phyloP scores from a whole-genome alignment of 192 early-diverging fungal genomes.

The Rhizophagus prolifer region DNA sequence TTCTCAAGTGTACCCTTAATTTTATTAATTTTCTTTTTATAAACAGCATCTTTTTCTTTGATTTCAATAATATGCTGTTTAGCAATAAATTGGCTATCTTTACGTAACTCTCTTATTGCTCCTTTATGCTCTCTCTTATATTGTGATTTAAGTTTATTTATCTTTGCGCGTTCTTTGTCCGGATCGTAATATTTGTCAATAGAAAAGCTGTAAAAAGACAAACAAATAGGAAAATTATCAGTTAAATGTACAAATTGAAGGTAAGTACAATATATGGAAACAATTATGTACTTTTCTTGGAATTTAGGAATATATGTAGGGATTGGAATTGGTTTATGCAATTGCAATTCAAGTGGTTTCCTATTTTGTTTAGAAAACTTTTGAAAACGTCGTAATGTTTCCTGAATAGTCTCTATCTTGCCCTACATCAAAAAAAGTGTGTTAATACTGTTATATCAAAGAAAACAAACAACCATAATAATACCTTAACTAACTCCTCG shows the following conservation, averaged over 20 bases:
- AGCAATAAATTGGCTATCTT: conserved; percentile 88
- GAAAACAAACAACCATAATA: neutral
- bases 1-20: conserved; percentile 83
- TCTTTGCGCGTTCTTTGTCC: conserved; percentile 71
- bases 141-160: conserved; percentile 75
- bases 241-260: neutral
- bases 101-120: conserved; percentile 91
- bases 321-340: conserved; percentile 85
- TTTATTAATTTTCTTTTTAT: conserved; percentile 88
- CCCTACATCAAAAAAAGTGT: conserved; percentile 29
- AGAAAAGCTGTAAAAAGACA: conserved; percentile 62
- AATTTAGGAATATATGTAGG: conserved; percentile 88
- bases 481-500: conserved; percentile 36
- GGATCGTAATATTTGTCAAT: conserved; percentile 82
- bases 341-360: conserved; percentile 78
- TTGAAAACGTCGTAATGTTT: conserved; percentile 51
- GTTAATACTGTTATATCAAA: neutral
- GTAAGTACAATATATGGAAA: neutral
- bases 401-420: conserved; percentile 35
- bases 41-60: conserved; percentile 77
- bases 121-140: conserved; percentile 94
- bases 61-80: conserved; percentile 63
- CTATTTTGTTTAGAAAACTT: conserved; percentile 52
- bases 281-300: conserved; percentile 55
- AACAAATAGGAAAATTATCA: neutral